Base-by-base conservation (phyloP, 2,329 filamentous ascomycete genomes). In the Colletotrichum godetiae region DNA sequence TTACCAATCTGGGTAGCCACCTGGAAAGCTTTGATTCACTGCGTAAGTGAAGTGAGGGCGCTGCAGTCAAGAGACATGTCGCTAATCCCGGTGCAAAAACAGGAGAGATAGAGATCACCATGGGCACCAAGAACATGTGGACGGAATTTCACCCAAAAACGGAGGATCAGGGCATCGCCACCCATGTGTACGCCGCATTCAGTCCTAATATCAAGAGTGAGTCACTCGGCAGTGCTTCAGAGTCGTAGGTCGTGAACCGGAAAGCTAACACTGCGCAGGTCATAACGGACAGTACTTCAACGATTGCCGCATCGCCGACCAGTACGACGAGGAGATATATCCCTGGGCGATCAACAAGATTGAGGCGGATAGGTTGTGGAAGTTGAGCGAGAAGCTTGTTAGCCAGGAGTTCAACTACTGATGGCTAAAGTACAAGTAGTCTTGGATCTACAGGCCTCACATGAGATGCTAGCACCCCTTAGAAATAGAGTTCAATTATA, bases 341-440 rank as follows among this genome's bases (percentile, higher is more conserved):
- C 77, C 80, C 4, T 80, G 79, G 78, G 79, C 76, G 4, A 78
- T 73, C 4, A 76, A 75, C 65, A 56, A 65, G 1, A 55, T 76
- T 10, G 79, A 80, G 24, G 82, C 81, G 0, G 80, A 82, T 55
- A 79, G 74, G 67, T 63, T 83, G 61, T 84, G 82, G 81, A 78
- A 76, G 55, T 57, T 81, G 33, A 81, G 80, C 4, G 81, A 83
- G 77, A 75, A 81, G 63, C 72, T 82, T 15, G 80, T 82, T 2
- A 77, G 78, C 6, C 71, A 82, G 71, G 74, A 78, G 10, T 83
- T 82, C 71, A 59, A 42, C 2, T 81, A 79, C 7, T 71, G 31
- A 52, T 29, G 19, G 8, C n/a, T 5, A 19, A n/a, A 10, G 3
- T 6, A 19, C 6, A 42, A 19, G 37, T 15, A 22, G 42, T 12